These are phyloP conservation scores for Somion occarium DNA, from an alignment of 1,284 basidiomycete genomes.

Conservation along the genomic window DNA sequence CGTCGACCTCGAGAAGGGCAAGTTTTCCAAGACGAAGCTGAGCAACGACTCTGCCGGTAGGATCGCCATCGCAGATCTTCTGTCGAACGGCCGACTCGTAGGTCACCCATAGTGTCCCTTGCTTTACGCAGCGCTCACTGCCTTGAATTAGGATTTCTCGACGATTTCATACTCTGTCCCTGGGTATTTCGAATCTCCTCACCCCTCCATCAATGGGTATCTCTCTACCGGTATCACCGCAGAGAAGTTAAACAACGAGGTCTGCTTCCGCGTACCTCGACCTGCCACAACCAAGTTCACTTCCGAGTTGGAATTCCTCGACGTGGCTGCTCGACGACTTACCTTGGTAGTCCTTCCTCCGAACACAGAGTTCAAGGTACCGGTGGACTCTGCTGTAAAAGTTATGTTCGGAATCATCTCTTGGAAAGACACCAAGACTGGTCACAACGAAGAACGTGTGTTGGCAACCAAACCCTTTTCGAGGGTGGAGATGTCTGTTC, in stretches of 20 bases:
- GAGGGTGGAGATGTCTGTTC: slow-evolving; percentile 6
- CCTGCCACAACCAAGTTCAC: slow-evolving; percentile 11
- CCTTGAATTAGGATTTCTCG: slow-evolving; percentile 26
- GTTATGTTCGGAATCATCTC: slow-evolving; percentile 21
- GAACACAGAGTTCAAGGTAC: slow-evolving; percentile 4
- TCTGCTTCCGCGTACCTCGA: slow-evolving; percentile 22
- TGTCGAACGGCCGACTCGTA: slow-evolving; percentile 1
- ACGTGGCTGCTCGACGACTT: slow-evolving; percentile 19
- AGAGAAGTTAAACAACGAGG: slow-evolving; percentile 22
- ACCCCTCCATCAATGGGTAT: slow-evolving; percentile 19
- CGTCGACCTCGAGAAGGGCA: slow-evolving; percentile 16
- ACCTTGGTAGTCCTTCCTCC: slow-evolving; percentile 23
- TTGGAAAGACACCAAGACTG: slow-evolving; percentile 10
- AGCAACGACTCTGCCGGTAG: slow-evolving; percentile 23
- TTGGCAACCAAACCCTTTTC: slow-evolving; percentile 10
- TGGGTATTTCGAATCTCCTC: slow-evolving; percentile 23
- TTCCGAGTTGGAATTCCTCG: slow-evolving; percentile 18
- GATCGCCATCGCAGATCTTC: slow-evolving; percentile 20
- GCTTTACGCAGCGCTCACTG: too few relatives aligned
- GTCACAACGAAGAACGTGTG: slow-evolving; percentile 4
- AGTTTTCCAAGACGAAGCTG: slow-evolving; percentile 21
- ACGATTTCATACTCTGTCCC: slow-evolving; percentile 31
- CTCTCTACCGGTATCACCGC: slow-evolving; percentile 15
- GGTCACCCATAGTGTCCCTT: too few relatives aligned
- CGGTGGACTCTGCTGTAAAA: slow-evolving; percentile 16